Conservation (phyloP, 352 stramenopile species). For the Phytophthora parvispora region DNA sequence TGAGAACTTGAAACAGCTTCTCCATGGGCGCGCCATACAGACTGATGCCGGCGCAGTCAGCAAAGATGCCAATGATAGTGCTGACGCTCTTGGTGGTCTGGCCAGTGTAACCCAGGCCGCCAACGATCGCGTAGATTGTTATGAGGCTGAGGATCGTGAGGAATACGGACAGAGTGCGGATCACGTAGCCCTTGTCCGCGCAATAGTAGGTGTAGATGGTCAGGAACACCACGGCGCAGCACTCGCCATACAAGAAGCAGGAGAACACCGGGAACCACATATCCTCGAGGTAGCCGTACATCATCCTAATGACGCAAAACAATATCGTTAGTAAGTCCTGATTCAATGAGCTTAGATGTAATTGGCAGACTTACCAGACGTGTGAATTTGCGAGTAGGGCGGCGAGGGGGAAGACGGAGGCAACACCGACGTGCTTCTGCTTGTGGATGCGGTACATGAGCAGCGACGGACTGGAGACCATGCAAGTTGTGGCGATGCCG, state of each 20-base stretch:
- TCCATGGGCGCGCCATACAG: slow-evolving; percentile 53
- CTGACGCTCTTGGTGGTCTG: slow-evolving; percentile 33
- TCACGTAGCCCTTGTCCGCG: slow-evolving; percentile 40
- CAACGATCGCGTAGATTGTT: slow-evolving; percentile 52
- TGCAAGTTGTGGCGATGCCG: slow-evolving; percentile 38
- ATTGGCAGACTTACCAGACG: slow-evolving; percentile 44
- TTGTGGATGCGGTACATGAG: slow-evolving; percentile 52
- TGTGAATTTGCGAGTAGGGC: slow-evolving; percentile 51
- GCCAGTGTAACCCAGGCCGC: slow-evolving; percentile 38
- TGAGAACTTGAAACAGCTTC: slow-evolving; percentile 51
- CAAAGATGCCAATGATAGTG: slow-evolving; percentile 36
- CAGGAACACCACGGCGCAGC: slow-evolving; percentile 49
- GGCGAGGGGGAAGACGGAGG: slow-evolving; percentile 49
- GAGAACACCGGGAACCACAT: slow-evolving; percentile 59
- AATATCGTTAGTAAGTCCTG: slow-evolving; percentile 27
- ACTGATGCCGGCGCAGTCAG: slow-evolving; percentile 43
- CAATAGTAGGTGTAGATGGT: slow-evolving; percentile 66
- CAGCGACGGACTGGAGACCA: slow-evolving; percentile 53
- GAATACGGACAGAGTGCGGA: slow-evolving; percentile 28
- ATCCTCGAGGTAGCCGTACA: slow-evolving; percentile 53
- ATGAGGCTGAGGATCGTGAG: slow-evolving; percentile 29
- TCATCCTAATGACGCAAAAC: slow-evolving; percentile 39
- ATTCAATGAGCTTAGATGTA: slow-evolving; percentile 21
- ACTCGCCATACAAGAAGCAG: slow-evolving; percentile 50
- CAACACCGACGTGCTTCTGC: slow-evolving; percentile 43